Evolutionary conservation across 192 early-diverging fungal genomes (phyloP).

Genomic region (Piromyces sp.): DNA sequence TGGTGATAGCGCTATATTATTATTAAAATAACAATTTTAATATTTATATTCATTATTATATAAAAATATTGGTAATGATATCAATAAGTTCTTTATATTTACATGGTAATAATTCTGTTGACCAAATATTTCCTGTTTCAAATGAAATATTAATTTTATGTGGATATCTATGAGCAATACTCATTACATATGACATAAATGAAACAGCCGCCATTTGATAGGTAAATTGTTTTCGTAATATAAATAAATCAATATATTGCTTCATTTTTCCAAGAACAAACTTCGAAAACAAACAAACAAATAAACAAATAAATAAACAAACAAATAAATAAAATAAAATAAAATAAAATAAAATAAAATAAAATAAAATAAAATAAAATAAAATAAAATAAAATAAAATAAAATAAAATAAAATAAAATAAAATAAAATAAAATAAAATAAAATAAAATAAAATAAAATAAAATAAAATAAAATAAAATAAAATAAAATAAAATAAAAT

Average conservation of each 20-base stretch:
- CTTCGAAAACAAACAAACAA: constrained; percentile 8
- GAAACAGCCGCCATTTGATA: constrained; percentile 70
- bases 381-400: too few species aligned
- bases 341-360: too few species aligned
- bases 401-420: too few species aligned
- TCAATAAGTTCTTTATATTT: too few species aligned
- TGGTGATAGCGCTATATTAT: constrained; percentile 13
- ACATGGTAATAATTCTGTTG: constrained; percentile 69
- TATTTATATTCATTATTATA: too few species aligned
- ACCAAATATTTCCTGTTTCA: constrained; percentile 70
- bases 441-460: too few species aligned
- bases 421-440: too few species aligned
- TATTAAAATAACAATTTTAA: background rate
- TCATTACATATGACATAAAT: constrained; percentile 82
- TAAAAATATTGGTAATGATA: too few species aligned
- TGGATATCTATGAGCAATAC: constrained; percentile 71
- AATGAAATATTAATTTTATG: constrained; percentile 77
- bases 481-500: too few species aligned
- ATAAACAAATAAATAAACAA: background rate
- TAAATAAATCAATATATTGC: constrained; percentile 81
- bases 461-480: too few species aligned
- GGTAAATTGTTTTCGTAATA: constrained; percentile 85
- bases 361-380: too few species aligned
- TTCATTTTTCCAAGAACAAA: constrained; percentile 54
- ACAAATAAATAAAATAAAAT: too few species aligned